A percentile compares a stretch with the other conserved stretches of the same genome.
These are phyloP conservation scores for Botrytis fabae DNA, from an alignment of 2,329 filamentous ascomycete genomes.

Conservation along the genomic window DNA sequence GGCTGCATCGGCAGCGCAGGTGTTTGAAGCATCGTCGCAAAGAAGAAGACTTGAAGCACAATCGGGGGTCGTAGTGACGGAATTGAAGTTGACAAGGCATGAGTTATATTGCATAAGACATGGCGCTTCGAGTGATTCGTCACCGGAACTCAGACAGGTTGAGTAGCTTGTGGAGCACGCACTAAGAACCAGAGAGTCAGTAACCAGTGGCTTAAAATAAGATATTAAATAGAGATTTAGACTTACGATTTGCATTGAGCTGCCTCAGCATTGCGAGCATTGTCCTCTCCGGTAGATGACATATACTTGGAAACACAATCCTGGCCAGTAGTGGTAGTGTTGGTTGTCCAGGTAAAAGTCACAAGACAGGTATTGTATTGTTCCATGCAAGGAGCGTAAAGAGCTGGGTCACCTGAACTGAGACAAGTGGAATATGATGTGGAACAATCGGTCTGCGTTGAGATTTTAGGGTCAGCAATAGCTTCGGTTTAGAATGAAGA, in stretches of 20 bases:
- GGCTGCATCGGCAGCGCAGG: slow-evolving; percentile 18
- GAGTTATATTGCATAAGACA: slow-evolving; percentile 23
- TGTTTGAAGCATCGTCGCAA: slow-evolving; percentile 18
- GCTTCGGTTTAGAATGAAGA: background rate
- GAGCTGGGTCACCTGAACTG: slow-evolving; percentile 2
- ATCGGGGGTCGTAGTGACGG: background rate
- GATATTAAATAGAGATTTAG: background rate
- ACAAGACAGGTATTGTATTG: slow-evolving; percentile 17
- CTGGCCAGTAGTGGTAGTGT: background rate
- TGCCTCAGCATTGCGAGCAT: slow-evolving; percentile 19
- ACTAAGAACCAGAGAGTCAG: background rate
- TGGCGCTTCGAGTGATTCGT: slow-evolving; percentile 17
- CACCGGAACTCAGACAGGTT: slow-evolving; percentile 22
- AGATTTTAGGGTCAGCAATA: background rate
- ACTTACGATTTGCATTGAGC: slow-evolving; percentile 27
- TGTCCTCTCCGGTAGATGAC: slow-evolving; percentile 19
- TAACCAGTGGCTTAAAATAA: background rate
- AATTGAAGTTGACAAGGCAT: slow-evolving; percentile 19
- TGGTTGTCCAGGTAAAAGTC: background rate
- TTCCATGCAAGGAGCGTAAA: slow-evolving; percentile 1
- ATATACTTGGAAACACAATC: slow-evolving; percentile 28
- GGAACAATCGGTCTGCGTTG: background rate
- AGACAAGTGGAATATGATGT: slow-evolving; percentile 12
- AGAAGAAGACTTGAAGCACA: background rate
- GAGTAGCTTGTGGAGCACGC: slow-evolving; percentile 1